These are phyloP conservation scores for Hyaloraphidium curvatum DNA, from an alignment of 192 early-diverging fungal genomes.

Conservation along the genomic window DNA sequence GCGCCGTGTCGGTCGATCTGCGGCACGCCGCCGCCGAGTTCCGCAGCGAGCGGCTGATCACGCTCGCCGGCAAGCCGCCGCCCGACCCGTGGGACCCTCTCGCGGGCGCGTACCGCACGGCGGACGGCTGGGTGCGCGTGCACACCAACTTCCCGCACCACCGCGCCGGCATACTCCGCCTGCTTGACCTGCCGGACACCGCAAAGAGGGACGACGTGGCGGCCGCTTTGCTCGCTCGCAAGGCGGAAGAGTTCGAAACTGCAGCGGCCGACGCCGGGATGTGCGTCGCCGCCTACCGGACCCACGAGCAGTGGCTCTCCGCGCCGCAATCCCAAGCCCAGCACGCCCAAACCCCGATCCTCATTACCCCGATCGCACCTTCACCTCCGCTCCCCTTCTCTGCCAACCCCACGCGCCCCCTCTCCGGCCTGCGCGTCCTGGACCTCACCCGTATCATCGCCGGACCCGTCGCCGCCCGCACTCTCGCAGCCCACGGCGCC, in stretches of 20 bases:
- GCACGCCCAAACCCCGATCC: not conserved
- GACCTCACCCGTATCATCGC: not conserved
- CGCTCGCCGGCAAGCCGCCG: too few species aligned
- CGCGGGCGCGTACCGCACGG: conserved; percentile 5
- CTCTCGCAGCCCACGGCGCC: conserved; percentile 12
- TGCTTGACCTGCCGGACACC: conserved; percentile 1
- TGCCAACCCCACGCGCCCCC: not conserved
- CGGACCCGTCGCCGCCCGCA: not conserved
- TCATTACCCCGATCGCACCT: too few species aligned
- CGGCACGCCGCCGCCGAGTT: too few species aligned
- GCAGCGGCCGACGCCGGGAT: conserved; percentile 6
- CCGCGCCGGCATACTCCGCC: conserved; percentile 6
- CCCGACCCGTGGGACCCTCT: too few species aligned
- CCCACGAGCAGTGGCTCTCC: conserved; percentile 5
- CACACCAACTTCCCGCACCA: conserved; percentile 14
- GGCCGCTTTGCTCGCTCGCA: not conserved
- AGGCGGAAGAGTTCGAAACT: conserved; percentile 4
- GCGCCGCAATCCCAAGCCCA: conserved; percentile 1
- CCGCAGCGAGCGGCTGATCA: too few species aligned
- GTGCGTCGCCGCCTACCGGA: conserved; percentile 4
- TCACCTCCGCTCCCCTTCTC: not conserved
- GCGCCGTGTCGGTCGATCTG: too few species aligned
- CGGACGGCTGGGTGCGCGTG: conserved; percentile 7
- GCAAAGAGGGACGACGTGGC: not conserved
- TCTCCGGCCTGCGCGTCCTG: not conserved